Base-by-base conservation (phyloP, 1,139 yeast genomes). In the Kodamaea arcana region DNA sequence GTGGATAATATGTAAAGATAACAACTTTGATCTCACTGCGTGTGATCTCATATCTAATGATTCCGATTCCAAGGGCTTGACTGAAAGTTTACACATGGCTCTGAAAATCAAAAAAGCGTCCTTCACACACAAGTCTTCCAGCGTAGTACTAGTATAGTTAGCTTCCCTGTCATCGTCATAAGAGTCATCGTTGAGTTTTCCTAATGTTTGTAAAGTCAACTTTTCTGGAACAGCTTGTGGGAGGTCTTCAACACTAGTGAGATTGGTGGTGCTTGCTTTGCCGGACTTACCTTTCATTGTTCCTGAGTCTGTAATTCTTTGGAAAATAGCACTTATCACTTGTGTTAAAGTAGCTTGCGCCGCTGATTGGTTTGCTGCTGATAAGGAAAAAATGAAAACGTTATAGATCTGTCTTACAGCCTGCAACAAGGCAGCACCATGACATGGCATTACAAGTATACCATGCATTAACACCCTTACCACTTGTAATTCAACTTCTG, bases 271-370 rank as follows among this genome's bases (percentile, higher is more conserved):
- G 33, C 58, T 52, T 26, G 45, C 47, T 11, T 52, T 43, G 33
- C 50, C 46, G 8, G 31, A 29, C 24, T 37, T 46, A 17, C 40
- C 38, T 32, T 46, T 50, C 36, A 48, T 43, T 15, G 47, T 40
- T 5, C 47, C 38, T 4, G 59, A 49, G 29, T 60, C 66, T 38
- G 62, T 66, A 26, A 88, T 85, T 45, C 94, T 73, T 44, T 83
- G 94, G 60, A 87, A 92, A 12, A 90, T 81, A 4, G 87, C 80
- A 39, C 83, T 80, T 22, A 92, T 87, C 50, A 90, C 85, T 60
- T 94, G 98, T 3, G 95, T 86, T 44, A 94, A 70, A 8, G 94
- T 83, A 2, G 96, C 97, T 62, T 94, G 98, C 0, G 98, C 98
- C 40, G 90, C 82, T 1, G 92, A 85, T 59, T 92, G 98, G 53